phyloP scores from a whole-genome alignment of 2,329 filamentous ascomycete genomes.

The Beauveria australis region DNA sequence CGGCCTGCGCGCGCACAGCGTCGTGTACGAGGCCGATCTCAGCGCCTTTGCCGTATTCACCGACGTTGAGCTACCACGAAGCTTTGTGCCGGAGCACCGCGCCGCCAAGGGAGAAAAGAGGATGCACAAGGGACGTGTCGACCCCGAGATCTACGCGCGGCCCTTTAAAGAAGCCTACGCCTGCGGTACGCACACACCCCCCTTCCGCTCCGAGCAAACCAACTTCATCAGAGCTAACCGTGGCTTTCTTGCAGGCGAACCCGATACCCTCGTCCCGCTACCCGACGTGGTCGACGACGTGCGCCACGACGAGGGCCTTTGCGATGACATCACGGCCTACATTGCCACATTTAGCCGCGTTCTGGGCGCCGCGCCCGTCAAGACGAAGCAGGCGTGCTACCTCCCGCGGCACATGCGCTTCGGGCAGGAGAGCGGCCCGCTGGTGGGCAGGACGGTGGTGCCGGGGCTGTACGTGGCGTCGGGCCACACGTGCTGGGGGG shows the following conservation, averaged over 20 bases:
- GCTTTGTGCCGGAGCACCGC: constrained; percentile 49
- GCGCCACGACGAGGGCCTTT: constrained; percentile 63
- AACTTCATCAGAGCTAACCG: background rate
- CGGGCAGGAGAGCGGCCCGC: constrained; percentile 56
- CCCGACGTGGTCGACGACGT: constrained; percentile 71
- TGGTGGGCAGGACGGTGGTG: constrained; percentile 68
- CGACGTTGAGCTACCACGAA: constrained; percentile 64
- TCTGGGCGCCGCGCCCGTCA: constrained; percentile 60
- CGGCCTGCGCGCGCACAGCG: constrained; percentile 54
- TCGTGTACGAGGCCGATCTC: constrained; percentile 56
- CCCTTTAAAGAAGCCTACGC: constrained; percentile 87
- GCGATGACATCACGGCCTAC: constrained; percentile 79
- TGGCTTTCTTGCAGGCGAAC: constrained; percentile 47
- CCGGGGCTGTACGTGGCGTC: constrained; percentile 73
- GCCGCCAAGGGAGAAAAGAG: constrained; percentile 39
- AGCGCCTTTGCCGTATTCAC: constrained; percentile 78
- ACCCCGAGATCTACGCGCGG: constrained; percentile 89
- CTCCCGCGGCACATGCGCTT: constrained; percentile 64
- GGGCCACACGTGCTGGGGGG: constrained; percentile 96
- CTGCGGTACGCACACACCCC: constrained; percentile 50
- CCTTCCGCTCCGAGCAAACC: background rate
- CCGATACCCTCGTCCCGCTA: constrained; percentile 66
- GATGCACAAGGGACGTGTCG: constrained; percentile 54
- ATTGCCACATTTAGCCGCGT: constrained; percentile 58
- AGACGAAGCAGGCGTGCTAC: constrained; percentile 83